Base-by-base conservation (phyloP, 176 grass and related monocot genomes). In the Carex cristatella region DNA sequence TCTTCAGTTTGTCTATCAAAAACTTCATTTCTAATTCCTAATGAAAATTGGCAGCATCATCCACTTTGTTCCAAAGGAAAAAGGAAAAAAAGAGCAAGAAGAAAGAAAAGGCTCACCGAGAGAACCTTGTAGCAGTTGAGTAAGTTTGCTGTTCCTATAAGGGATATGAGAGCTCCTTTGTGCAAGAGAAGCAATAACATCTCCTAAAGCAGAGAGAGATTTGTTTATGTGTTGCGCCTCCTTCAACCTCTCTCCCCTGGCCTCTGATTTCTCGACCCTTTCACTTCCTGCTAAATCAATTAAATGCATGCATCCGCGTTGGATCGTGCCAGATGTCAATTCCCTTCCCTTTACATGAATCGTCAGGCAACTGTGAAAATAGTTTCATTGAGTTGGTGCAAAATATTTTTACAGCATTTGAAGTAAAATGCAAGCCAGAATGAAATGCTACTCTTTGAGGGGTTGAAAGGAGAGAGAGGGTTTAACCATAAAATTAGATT, bases 111-210 rank as follows among this genome's bases (percentile, higher is more conserved):
- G 71, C 77, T 68, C 66, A 96, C 94, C 91, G 28, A 93, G 87
- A 83, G 94, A 96, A 76, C 87, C 92, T 63, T 96, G 94, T 23
- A 95, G 61, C 18, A 96, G 71, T 91, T 96, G 94, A 84, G 94
- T 96, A 58, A 96, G 91, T 84, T 96, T 96, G 91, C 91, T 96
- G 87, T 96, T 96, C 64, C 94, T 88, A 77, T 95, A 96, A 15
- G 94, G 94, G 58, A 96, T 70, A 88, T 96, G 94, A 74, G 77
- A 79, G 83, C 30, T 93, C 69, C 90, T 95, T 76, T 89, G 91
- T 59, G 89, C 90, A 80, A 95, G 67, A 88, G 94, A 86, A 88
- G 87, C 91, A 86, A 95, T 89, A 65, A 96, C 94, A 83, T 96
- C 94, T 91, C 94, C 94, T 80, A 96, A 91, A 69, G 94, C 91